A percentile compares a stretch with the other conserved stretches of the same genome.
Conservation (phyloP, 2,329 filamentous ascomycete genomes). For the Stemphylium lycopersici region DNA sequence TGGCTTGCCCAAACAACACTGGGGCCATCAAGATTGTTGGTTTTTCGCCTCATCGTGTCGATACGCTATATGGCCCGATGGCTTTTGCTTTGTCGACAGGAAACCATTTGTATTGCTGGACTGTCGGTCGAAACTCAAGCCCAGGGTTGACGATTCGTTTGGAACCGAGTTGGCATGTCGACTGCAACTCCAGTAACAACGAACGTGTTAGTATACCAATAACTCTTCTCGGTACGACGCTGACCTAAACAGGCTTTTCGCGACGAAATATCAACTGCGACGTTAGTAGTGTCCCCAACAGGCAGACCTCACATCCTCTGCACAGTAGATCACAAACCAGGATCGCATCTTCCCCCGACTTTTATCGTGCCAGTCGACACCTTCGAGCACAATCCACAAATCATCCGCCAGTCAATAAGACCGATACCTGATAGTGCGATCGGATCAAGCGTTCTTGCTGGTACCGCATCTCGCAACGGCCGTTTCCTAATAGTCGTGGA, state of each 20-base stretch:
- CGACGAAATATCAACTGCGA: conserved; percentile 24
- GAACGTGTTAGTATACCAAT: conserved; percentile 14
- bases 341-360: conserved; percentile 20
- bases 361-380: conserved; percentile 24
- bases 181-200: conserved; percentile 13
- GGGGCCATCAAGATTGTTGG: conserved; percentile 23
- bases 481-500: conserved; percentile 24
- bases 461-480: conserved; percentile 20
- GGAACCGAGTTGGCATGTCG: conserved; percentile 14
- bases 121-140: conserved; percentile 2
- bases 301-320: conserved; percentile 25
- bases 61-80: conserved; percentile 10
- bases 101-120: conserved; percentile 27
- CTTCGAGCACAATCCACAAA: neutral
- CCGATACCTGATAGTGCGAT: conserved; percentile 14
- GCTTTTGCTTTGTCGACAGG: conserved; percentile 24
- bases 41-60: conserved; percentile 18
- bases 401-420: conserved; percentile 8
- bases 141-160: neutral
- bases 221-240: neutral
- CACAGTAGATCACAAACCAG: conserved; percentile 24
- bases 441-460: conserved; percentile 17
- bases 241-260: conserved; percentile 19
- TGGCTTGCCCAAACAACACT: conserved; percentile 22
- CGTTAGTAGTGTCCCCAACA: conserved; percentile 20